Evolutionary conservation across 257 asterid species (phyloP).

Genomic region (Ligustrum vulgare): DNA sequence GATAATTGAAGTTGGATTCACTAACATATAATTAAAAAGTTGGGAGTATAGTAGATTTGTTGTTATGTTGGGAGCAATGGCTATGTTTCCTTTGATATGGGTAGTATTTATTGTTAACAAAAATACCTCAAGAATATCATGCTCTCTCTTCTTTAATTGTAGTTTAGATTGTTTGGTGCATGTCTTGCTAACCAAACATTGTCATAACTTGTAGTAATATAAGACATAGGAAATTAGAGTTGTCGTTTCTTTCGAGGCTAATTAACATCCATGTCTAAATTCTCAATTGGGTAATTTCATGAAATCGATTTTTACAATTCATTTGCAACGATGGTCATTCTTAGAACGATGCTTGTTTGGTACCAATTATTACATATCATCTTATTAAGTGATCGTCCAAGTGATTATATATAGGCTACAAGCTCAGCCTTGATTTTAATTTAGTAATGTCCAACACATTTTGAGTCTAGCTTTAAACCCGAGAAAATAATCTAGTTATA

Average conservation of each 20-base stretch:
- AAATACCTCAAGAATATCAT: background rate
- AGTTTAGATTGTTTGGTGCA: background rate
- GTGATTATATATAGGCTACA: background rate
- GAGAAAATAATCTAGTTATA: too few relatives aligned
- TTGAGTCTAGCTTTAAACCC: background rate
- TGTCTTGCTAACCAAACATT: background rate
- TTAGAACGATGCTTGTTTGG: background rate
- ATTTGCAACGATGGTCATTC: background rate
- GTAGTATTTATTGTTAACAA: background rate
- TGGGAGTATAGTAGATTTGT: conserved; percentile 17
- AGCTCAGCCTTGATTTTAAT: too few relatives aligned
- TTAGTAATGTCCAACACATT: background rate
- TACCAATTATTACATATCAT: background rate
- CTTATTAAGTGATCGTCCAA: background rate
- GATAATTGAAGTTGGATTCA: background rate
- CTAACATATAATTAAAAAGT: conserved; percentile 15
- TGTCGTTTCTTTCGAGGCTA: background rate
- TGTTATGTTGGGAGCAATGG: conserved; percentile 29
- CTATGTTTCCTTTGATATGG: conserved; percentile 11
- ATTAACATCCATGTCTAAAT: background rate
- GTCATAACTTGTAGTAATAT: background rate
- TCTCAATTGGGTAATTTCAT: background rate
- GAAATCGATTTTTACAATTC: background rate
- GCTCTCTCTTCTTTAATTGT: background rate
- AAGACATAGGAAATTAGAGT: background rate